These are phyloP conservation scores for Polytolypa hystricis DNA, from an alignment of 2,329 filamentous ascomycete species.

Conservation along the genomic window DNA sequence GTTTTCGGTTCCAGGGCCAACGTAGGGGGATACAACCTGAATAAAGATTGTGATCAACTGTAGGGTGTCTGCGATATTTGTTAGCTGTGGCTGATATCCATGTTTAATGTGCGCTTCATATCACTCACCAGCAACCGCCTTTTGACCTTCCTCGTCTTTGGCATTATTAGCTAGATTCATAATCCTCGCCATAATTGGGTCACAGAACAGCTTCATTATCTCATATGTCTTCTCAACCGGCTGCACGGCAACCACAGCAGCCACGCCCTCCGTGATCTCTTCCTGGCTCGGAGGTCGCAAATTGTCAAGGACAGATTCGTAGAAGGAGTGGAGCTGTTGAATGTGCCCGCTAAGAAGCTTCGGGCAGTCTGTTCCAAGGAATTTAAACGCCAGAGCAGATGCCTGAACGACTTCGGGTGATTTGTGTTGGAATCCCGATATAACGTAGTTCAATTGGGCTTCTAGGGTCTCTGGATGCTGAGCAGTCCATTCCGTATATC, in stretches of 20 bases:
- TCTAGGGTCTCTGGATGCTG: constrained; percentile 87
- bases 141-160: constrained; percentile 68
- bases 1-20: constrained; percentile 62
- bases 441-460: constrained; percentile 89
- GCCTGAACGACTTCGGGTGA: constrained; percentile 87
- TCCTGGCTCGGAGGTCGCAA: constrained; percentile 81
- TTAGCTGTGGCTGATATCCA: constrained; percentile 9
- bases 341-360: constrained; percentile 75
- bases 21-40: constrained; percentile 63
- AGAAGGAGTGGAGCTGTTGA: constrained; percentile 79
- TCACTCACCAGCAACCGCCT: constrained; percentile 66
- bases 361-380: constrained; percentile 92
- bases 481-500: constrained; percentile 97
- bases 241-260: constrained; percentile 80
- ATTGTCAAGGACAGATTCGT: constrained; percentile 77
- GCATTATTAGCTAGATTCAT: constrained; percentile 82
- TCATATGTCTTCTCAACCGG: constrained; percentile 69
- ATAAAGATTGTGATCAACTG: constrained; percentile 88
- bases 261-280: constrained; percentile 91
- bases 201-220: constrained; percentile 82
- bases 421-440: constrained; percentile 76
- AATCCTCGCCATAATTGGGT: constrained; percentile 74
- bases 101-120: neutral
- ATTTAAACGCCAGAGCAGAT: constrained; percentile 88
- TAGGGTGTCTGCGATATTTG: constrained; percentile 55